A percentile compares a stretch with the other conserved stretches of the same genome.
These are phyloP conservation scores for Debaryomyces coudertii DNA, from an alignment of 1,139 yeast genomes.

Conservation along the genomic window DNA sequence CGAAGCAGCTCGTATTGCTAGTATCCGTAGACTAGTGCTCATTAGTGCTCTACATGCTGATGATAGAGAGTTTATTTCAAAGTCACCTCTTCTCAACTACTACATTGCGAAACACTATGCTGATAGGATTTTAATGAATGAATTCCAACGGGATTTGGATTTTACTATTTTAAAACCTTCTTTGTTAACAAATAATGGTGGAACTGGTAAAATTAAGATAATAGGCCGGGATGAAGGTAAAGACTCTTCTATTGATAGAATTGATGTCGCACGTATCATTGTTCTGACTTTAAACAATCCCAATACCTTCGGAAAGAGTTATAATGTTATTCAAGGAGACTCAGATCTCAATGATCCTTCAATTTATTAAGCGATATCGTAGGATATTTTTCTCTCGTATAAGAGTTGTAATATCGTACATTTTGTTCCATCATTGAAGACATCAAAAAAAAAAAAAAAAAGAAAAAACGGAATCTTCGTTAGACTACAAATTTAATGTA, in stretches of 20 bases:
- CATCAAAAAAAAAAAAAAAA: too few relatives aligned
- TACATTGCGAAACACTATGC: slow-evolving; percentile 61
- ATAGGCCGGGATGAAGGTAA: slow-evolving; percentile 15
- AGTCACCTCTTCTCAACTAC: slow-evolving; percentile 41
- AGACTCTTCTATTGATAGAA: slow-evolving; percentile 27
- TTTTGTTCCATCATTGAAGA: background rate
- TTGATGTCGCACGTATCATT: slow-evolving; percentile 35
- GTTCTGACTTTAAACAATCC: slow-evolving; percentile 23
- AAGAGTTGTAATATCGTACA: too few relatives aligned
- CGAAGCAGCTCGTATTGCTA: slow-evolving; percentile 56
- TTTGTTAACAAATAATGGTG: slow-evolving; percentile 37
- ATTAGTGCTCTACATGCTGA: slow-evolving; percentile 62
- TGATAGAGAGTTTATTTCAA: slow-evolving; percentile 39
- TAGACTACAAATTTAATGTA: background rate
- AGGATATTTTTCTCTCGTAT: too few relatives aligned
- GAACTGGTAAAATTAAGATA: slow-evolving; percentile 40
- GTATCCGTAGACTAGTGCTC: slow-evolving; percentile 51
- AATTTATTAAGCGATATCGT: background rate
- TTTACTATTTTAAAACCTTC: slow-evolving; percentile 60
- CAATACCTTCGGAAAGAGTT: slow-evolving; percentile 31
- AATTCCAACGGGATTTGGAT: slow-evolving; percentile 39
- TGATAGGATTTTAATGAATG: slow-evolving; percentile 46
- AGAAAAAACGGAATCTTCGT: too few relatives aligned
- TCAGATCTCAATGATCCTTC: slow-evolving; percentile 7
- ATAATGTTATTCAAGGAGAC: slow-evolving; percentile 30